These are phyloP conservation scores for Dryadomyces sulphureus DNA, from an alignment of 2,329 filamentous ascomycete genomes.

Conservation along the genomic window DNA sequence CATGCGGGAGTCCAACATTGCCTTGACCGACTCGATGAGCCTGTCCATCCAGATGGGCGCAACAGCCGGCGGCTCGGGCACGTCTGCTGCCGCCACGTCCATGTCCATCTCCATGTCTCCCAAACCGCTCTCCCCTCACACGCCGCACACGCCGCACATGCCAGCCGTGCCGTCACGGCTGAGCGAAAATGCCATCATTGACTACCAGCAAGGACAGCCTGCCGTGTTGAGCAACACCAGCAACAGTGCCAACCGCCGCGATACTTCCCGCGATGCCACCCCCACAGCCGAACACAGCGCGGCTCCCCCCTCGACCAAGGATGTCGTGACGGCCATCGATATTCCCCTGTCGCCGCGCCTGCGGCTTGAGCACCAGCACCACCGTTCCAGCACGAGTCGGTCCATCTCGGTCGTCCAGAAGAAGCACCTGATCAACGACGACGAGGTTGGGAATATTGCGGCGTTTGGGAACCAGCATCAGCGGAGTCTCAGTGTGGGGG, in stretches of 20 bases:
- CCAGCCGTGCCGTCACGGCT: constrained; percentile 88
- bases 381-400: constrained; percentile 32
- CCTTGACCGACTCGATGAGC: constrained; percentile 82
- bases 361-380: constrained; percentile 19
- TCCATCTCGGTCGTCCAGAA: constrained; percentile 57
- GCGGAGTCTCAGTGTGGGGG: constrained; percentile 53
- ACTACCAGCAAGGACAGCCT: constrained; percentile 29
- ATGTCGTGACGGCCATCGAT: constrained; percentile 46
- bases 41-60: constrained; percentile 75
- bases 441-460: constrained; percentile 43
- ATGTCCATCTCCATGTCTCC: constrained; percentile 68
- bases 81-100: constrained; percentile 26
- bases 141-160: constrained; percentile 85
- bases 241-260: neutral
- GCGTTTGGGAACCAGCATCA: constrained; percentile 47
- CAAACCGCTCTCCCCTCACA: constrained; percentile 80
- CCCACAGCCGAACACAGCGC: neutral
- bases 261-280: neutral
- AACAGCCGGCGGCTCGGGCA: constrained; percentile 61
- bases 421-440: constrained; percentile 45
- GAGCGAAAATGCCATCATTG: constrained; percentile 75
- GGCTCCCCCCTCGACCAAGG: neutral
- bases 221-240: neutral
- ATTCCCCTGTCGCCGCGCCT: constrained; percentile 58
- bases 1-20: constrained; percentile 81